Conservation (phyloP, 75 land plant genomes). For the Picea glauca region DNA sequence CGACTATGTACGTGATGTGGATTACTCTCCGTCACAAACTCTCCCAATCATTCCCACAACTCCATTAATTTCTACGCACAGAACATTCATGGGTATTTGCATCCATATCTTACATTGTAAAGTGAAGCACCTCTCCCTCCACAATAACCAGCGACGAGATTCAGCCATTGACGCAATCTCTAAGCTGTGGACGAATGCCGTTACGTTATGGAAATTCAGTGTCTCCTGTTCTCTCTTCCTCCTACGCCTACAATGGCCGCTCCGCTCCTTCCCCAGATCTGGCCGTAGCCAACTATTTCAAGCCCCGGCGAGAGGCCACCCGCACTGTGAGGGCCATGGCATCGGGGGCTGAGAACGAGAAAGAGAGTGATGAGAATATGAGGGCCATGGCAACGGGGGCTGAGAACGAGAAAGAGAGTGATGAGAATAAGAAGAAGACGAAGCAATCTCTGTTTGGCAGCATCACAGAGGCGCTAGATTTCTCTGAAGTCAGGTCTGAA, state of each 20-base stretch:
- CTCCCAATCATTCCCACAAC: background rate
- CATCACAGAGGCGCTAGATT: constrained; percentile 79
- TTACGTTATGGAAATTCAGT: background rate
- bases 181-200: too few species aligned
- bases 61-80: background rate
- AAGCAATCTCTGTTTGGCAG: constrained; percentile 62
- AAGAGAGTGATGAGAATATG: constrained; percentile 8
- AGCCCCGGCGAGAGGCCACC: too few species aligned
- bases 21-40: background rate
- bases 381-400: constrained; percentile 16
- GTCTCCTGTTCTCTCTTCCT: background rate
- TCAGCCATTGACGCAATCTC: background rate
- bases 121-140: background rate
- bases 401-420: constrained; percentile 6
- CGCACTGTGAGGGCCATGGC: constrained; percentile 2
- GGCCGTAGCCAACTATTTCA: background rate
- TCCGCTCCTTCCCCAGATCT: background rate
- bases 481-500: constrained; percentile 57
- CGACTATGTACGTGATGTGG: too few species aligned
- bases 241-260: background rate
- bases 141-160: background rate
- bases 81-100: background rate
- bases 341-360: constrained; percentile 14
- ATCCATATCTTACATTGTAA: background rate
- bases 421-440: constrained; percentile 21